Conservation (phyloP, 805 yeast species). For the Myxozyma sirexii region DNA sequence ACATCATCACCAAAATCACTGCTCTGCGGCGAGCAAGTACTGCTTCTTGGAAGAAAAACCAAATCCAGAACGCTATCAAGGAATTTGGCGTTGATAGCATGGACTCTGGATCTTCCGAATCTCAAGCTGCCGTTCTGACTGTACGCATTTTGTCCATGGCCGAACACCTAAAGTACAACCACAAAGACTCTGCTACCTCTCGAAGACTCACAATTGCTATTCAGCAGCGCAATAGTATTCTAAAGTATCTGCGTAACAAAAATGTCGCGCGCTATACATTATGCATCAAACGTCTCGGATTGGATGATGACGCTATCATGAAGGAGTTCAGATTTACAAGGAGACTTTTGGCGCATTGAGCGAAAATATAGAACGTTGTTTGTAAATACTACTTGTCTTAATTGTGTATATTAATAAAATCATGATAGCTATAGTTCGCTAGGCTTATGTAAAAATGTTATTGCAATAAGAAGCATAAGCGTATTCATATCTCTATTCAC, state of each 20-base stretch:
- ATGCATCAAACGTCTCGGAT: conserved; percentile 84
- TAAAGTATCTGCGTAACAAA: conserved; percentile 79
- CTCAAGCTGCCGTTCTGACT: conserved; percentile 90
- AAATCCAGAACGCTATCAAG: conserved; percentile 64
- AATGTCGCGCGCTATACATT: conserved; percentile 81
- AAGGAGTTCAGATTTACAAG: conserved; percentile 58
- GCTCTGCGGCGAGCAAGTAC: conserved; percentile 70
- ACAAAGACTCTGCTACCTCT: conserved; percentile 71
- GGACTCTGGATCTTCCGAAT: conserved; percentile 94
- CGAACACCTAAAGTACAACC: conserved; percentile 67
- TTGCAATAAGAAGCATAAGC: background rate
- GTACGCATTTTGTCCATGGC: conserved; percentile 76
- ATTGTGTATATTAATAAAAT: background rate
- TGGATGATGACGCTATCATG: conserved; percentile 75
- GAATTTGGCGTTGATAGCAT: conserved; percentile 85
- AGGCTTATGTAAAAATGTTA: background rate
- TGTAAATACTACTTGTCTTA: background rate
- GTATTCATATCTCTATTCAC: no score
- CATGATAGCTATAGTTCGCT: background rate
- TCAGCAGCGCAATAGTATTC: conserved; percentile 82
- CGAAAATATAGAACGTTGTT: background rate
- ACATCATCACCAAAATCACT: conserved; percentile 70
- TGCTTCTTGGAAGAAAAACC: conserved; percentile 58
- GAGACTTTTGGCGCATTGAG: conserved; percentile 1
- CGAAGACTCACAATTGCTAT: conserved; percentile 78